phyloP scores from a whole-genome alignment of 192 early-diverging fungal species.

The Rhizophagus clarus region DNA sequence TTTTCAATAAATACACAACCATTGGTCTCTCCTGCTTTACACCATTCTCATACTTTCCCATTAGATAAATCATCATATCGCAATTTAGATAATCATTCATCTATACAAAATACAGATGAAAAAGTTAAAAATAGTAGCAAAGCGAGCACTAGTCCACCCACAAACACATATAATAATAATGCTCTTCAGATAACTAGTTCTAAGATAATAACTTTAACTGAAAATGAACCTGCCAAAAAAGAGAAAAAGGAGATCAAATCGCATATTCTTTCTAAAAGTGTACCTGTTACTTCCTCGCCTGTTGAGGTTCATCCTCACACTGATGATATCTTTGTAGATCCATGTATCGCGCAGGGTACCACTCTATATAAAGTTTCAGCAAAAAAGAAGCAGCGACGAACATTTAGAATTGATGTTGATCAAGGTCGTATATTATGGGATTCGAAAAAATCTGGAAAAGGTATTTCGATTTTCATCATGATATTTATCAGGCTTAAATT shows the following conservation, averaged over 20 bases:
- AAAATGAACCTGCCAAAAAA: neutral
- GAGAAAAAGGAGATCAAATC: neutral
- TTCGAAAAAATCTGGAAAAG: constrained; percentile 47
- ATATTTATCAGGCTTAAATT: neutral
- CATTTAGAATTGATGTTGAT: constrained; percentile 47
- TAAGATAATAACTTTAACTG: neutral
- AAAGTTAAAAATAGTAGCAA: constrained; percentile 22
- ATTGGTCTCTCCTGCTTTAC: neutral
- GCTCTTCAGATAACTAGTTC: neutral
- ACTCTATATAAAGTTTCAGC: constrained; percentile 45
- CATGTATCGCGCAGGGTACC: constrained; percentile 35
- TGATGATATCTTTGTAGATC: constrained; percentile 16
- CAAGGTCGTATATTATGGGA: constrained; percentile 49
- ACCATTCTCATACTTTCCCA: neutral
- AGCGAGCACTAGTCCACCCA: neutral
- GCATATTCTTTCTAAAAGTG: neutral
- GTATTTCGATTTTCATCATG: constrained; percentile 12
- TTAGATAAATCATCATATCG: neutral
- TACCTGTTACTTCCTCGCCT: neutral
- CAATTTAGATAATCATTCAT: neutral
- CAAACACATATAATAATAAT: neutral
- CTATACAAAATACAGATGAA: neutral
- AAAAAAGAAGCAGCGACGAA: constrained; percentile 42
- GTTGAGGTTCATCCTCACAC: neutral
- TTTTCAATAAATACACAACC: neutral